phyloP scores from a whole-genome alignment of 805 yeast genomes.

The Yamadazyma scolyti region DNA sequence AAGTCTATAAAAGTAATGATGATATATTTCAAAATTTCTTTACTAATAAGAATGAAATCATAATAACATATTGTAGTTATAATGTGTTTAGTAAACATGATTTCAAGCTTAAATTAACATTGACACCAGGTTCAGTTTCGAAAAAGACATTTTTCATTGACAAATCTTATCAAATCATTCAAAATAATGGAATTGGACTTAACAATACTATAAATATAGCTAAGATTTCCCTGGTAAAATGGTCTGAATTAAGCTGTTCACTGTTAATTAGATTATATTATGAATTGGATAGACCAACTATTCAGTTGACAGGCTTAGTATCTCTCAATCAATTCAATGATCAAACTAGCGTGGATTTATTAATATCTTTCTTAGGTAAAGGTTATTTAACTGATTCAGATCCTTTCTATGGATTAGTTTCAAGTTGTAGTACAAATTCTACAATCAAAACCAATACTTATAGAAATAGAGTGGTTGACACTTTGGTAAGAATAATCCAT shows the following conservation, averaged over 20 bases:
- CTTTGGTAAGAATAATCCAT: slow-evolving; percentile 41
- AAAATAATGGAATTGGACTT: slow-evolving; percentile 6
- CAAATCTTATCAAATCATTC: slow-evolving; percentile 25
- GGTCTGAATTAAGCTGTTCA: slow-evolving; percentile 64
- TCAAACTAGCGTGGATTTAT: slow-evolving; percentile 24
- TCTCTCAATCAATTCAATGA: slow-evolving; percentile 35
- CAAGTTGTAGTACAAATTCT: slow-evolving; percentile 24
- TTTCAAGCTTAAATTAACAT: slow-evolving; percentile 58
- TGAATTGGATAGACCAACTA: slow-evolving; percentile 50
- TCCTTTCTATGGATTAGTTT: slow-evolving; percentile 25
- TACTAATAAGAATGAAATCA: slow-evolving; percentile 15
- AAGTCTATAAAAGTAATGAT: slow-evolving; percentile 8
- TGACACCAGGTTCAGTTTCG: slow-evolving; percentile 19
- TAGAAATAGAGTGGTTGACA: slow-evolving; percentile 53
- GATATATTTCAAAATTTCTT: not conserved
- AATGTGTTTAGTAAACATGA: slow-evolving; percentile 75
- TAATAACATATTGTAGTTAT: slow-evolving; percentile 62
- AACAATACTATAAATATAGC: slow-evolving; percentile 1
- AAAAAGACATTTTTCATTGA: slow-evolving; percentile 21
- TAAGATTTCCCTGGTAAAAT: slow-evolving; percentile 17
- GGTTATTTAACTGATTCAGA: slow-evolving; percentile 45
- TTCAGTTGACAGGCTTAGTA: slow-evolving; percentile 59
- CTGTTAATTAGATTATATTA: slow-evolving; percentile 51
- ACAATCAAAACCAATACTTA: slow-evolving; percentile 24
- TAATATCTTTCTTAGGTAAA: slow-evolving; percentile 44